phyloP scores from a whole-genome alignment of 2,329 filamentous ascomycete genomes.

The Basipetospora chlamydospora region DNA sequence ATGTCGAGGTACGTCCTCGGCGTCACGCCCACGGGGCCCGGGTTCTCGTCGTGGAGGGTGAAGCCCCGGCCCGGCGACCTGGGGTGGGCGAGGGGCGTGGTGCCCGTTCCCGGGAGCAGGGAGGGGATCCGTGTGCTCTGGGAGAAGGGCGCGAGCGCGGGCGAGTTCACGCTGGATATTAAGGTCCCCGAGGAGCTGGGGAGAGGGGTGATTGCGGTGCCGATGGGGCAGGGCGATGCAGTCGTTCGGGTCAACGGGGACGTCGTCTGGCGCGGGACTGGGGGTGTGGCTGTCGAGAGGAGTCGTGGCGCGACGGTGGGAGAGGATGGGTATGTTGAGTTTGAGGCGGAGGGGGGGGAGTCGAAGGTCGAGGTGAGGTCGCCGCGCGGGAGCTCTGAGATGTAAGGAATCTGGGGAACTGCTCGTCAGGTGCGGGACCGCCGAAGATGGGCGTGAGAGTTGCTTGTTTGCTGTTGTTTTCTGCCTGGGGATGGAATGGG shows the following conservation, averaged over 20 bases:
- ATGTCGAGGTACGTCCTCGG: slow-evolving; percentile 31
- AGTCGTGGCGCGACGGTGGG: background rate
- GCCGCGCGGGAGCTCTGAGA: background rate
- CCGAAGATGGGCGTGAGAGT: too few relatives aligned
- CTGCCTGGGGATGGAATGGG: too few relatives aligned
- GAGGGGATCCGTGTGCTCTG: slow-evolving; percentile 2
- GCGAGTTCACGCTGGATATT: slow-evolving; percentile 1
- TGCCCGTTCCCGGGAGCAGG: slow-evolving; percentile 22
- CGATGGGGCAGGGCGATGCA: background rate
- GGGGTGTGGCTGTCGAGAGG: background rate
- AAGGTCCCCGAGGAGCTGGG: slow-evolving; percentile 1
- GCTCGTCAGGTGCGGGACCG: too few relatives aligned
- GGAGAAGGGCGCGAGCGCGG: background rate
- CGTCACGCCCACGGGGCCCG: slow-evolving; percentile 26
- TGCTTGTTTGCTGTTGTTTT: too few relatives aligned
- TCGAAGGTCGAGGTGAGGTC: background rate
- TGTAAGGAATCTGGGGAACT: too few relatives aligned
- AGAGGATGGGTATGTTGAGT: slow-evolving; percentile 3
- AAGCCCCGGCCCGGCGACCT: slow-evolving; percentile 21
- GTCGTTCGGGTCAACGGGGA: slow-evolving; percentile 1
- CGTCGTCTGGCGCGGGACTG: background rate
- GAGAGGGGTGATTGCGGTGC: slow-evolving; percentile 2
- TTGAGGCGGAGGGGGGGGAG: background rate
- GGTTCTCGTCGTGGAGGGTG: slow-evolving; percentile 26
- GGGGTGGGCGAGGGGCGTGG: slow-evolving; percentile 26